Conservation (phyloP, 2,329 filamentous ascomycete genomes). For the Botryotinia globosa region DNA sequence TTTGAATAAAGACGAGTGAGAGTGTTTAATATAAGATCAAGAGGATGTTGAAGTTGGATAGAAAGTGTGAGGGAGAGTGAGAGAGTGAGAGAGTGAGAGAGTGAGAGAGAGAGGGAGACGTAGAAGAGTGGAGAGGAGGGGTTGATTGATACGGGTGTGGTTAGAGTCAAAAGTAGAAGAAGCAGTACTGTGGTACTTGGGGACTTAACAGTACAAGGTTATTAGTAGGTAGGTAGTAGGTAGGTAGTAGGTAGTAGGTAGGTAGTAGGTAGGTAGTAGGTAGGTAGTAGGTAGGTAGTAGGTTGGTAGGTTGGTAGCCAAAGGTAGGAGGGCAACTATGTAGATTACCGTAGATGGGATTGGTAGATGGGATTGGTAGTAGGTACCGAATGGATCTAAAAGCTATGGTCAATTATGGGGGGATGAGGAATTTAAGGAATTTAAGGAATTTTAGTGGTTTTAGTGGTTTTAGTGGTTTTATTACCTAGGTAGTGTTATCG, state of each 20-base stretch:
- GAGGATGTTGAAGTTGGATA: neutral
- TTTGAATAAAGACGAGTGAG: neutral
- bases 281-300: too few relatives aligned
- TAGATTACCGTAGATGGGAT: too few relatives aligned
- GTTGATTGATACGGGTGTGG: neutral
- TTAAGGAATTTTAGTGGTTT: neutral
- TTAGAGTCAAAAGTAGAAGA: slow-evolving; percentile 1
- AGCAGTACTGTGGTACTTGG: neutral
- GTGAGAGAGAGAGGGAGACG: neutral
- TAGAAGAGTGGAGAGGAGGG: neutral
- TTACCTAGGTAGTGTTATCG: too few relatives aligned
- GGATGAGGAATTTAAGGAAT: neutral
- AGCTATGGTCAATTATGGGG: neutral
- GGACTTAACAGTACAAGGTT: too few relatives aligned
- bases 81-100: neutral
- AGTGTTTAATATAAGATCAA: neutral
- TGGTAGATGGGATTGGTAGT: too few relatives aligned
- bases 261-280: too few relatives aligned
- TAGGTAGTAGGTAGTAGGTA: too few relatives aligned
- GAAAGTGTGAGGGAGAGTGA: neutral
- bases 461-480: too few relatives aligned
- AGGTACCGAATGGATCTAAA: neutral
- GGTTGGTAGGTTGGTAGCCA: too few relatives aligned
- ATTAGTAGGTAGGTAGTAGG: too few relatives aligned
- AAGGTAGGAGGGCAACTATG: too few relatives aligned